phyloP scores from a whole-genome alignment of 1,139 yeast genomes.

The Nematodospora anomalae region DNA sequence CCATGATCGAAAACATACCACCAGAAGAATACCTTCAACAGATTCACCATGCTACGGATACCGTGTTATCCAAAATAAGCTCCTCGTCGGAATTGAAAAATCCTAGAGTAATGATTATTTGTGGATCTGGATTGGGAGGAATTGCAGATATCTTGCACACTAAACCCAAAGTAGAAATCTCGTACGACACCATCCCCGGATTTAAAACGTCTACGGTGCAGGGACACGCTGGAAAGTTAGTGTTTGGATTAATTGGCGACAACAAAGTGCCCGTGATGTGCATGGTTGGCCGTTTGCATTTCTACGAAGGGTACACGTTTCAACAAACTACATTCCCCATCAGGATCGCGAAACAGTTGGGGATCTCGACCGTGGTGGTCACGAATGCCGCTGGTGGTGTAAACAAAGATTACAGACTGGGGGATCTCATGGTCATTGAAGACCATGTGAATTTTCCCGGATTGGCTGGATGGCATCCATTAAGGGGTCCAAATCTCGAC shows the following conservation, averaged over 20 bases:
- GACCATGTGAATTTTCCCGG: constrained; percentile 94
- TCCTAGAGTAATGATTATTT: constrained; percentile 75
- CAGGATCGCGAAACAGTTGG: constrained; percentile 67
- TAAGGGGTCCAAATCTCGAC: constrained; percentile 83
- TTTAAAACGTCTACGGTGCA: constrained; percentile 80
- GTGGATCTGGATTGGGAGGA: constrained; percentile 95
- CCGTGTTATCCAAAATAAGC: constrained; percentile 10
- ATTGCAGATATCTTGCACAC: constrained; percentile 57
- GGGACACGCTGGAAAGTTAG: constrained; percentile 84
- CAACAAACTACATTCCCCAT: constrained; percentile 84
- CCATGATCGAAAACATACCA: constrained; percentile 16
- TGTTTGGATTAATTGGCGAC: constrained; percentile 73
- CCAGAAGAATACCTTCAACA: constrained; percentile 14
- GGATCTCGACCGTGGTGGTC: constrained; percentile 62
- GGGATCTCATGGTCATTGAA: constrained; percentile 85
- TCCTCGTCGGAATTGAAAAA: constrained; percentile 16
- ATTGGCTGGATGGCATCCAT: constrained; percentile 81
- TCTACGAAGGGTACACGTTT: constrained; percentile 86
- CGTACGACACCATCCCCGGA: constrained; percentile 75
- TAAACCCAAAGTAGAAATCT: constrained; percentile 48
- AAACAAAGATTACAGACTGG: constrained; percentile 64
- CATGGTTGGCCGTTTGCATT: constrained; percentile 92
- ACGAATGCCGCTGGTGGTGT: constrained; percentile 97
- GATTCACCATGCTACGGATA: constrained; percentile 14
- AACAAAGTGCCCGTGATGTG: constrained; percentile 80